Base-by-base conservation (phyloP, 768 basidiomycete genomes). In the Hypholoma sublateritium region DNA sequence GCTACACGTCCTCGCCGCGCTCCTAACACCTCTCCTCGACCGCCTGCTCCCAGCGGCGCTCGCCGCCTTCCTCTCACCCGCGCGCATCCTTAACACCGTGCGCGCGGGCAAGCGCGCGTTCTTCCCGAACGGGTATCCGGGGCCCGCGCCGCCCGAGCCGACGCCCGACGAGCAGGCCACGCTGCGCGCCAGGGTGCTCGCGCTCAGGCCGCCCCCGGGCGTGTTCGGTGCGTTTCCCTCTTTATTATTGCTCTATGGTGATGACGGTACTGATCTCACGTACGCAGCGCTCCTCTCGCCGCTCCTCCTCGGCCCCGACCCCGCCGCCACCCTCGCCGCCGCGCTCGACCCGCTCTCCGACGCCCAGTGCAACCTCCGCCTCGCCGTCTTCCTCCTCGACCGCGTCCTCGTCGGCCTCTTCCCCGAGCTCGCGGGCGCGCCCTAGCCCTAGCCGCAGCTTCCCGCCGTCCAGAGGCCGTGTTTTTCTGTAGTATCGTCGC, bases 101-200 rank as follows among this genome's bases (percentile, higher is more conserved):
- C 80, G 83, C 36, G 66, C 79, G 4, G 72, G 85, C 13, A 92
- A 91, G 63, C 79, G 79, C 8, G 80, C 87, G 7, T 77, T 98
- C 24, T 98, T 96, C 67, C 95, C 96, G 3, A 86, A 86, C 59
- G 95, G 96, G 13, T 93, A 92, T 72, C 94, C 93, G 1, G 90
- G 82, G 0, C 84, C 86, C 0, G 70, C 85, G 0, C 85, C 88
- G 1, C 74, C 81, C 1, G 91, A 92, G 43, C 95, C 95, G 16
- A 85, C 87, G 0, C 74, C 75, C 1, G 91, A 91, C 61, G 93
- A 95, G 69, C 89, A 92, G 61, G 73, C 75, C 1, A 78, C 74
- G 34, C 74, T 93, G 48, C 80, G 83, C 28, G 74, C 76, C 12
- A 69, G 67, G 24, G 69, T 82, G 25, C 57, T 76, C 19, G 67